Conservation (phyloP, 257 asterid species). For the Hygrophila difformis region DNA sequence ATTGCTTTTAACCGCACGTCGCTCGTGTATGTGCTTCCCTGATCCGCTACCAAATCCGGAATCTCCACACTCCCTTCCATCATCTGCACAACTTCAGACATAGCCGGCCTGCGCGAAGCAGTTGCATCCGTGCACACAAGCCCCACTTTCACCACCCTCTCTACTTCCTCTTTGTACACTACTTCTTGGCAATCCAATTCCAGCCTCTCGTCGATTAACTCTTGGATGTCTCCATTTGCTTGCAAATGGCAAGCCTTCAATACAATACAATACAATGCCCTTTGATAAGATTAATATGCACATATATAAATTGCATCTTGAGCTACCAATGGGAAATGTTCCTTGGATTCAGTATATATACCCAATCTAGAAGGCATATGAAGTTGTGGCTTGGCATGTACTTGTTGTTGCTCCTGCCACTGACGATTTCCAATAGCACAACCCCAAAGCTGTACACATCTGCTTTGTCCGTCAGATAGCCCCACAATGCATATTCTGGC, state of each 20-base stretch:
- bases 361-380: constrained; percentile 91
- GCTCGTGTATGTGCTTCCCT: constrained; percentile 25
- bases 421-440: constrained; percentile 64
- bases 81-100: constrained; percentile 83
- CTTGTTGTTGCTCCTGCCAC: constrained; percentile 74
- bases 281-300: no score
- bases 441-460: constrained; percentile 91
- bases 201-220: constrained; percentile 49
- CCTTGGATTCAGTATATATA: constrained; percentile 21
- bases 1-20: constrained; percentile 65
- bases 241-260: constrained; percentile 64
- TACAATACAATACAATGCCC: no score
- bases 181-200: no score
- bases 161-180: constrained; percentile 45
- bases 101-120: constrained; percentile 64
- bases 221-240: constrained; percentile 34
- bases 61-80: constrained; percentile 48
- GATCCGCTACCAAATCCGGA: constrained; percentile 43
- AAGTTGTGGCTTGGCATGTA: constrained; percentile 54
- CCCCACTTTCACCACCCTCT: constrained; percentile 46
- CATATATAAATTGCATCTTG: no score
- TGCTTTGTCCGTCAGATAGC: constrained; percentile 75
- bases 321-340: neutral
- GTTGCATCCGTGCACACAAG: constrained; percentile 59
- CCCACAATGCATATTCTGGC: constrained; percentile 95